These are phyloP conservation scores for Lanmaoa pseudosensibilis DNA, from an alignment of 768 basidiomycete species.

Conservation along the genomic window DNA sequence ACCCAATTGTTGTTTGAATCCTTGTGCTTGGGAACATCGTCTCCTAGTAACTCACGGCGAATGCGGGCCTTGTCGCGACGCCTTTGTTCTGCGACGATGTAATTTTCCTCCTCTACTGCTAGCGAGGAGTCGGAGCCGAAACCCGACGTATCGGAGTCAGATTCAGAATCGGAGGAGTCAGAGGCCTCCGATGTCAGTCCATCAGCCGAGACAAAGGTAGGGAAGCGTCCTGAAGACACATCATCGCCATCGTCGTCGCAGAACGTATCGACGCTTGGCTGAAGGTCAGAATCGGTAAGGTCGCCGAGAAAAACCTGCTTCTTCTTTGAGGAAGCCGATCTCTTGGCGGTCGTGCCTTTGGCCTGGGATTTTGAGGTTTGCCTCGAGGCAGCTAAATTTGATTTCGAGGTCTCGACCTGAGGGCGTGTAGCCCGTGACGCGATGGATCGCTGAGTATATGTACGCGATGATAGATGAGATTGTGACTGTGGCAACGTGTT, in stretches of 20 bases:
- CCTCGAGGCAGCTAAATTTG: constrained; percentile 36
- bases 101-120: constrained; percentile 62
- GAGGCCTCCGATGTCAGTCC: constrained; percentile 50
- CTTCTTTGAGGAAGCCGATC: constrained; percentile 21
- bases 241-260: constrained; percentile 33
- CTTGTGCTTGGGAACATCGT: constrained; percentile 45
- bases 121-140: constrained; percentile 57
- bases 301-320: constrained; percentile 15
- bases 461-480: constrained; percentile 34
- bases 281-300: constrained; percentile 28
- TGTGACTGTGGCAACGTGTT: constrained; percentile 37
- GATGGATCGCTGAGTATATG: constrained; percentile 20
- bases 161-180: constrained; percentile 45
- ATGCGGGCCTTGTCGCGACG: constrained; percentile 53
- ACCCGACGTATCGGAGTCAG: constrained; percentile 34
- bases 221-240: constrained; percentile 45
- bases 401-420: constrained; percentile 24
- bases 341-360: constrained; percentile 37
- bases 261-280: constrained; percentile 38
- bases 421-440: constrained; percentile 27
- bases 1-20: constrained; percentile 59
- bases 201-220: constrained; percentile 70
- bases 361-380: constrained; percentile 38
- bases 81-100: constrained; percentile 49
- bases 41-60: constrained; percentile 59